Evolutionary conservation across 768 basidiomycete species (phyloP).

Genomic region (Hortiboletus campestris): DNA sequence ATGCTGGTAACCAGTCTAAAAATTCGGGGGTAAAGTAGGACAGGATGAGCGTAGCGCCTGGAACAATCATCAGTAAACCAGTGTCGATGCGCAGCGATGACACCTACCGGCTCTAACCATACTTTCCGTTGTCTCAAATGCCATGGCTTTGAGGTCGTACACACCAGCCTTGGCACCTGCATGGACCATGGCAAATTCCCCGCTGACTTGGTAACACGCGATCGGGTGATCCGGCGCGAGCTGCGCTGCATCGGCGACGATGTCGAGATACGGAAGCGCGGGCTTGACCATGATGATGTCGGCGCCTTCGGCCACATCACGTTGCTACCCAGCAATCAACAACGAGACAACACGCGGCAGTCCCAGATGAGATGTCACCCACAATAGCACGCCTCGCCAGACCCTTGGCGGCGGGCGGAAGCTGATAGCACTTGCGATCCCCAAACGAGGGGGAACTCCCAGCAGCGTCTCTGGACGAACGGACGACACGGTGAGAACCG

Average conservation of each 20-base stretch:
- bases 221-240: slow-evolving; percentile 85
- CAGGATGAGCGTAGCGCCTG: slow-evolving; percentile 86
- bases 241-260: slow-evolving; percentile 83
- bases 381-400: slow-evolving; percentile 93
- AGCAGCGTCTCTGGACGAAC: slow-evolving; percentile 78
- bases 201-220: slow-evolving; percentile 97
- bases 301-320: slow-evolving; percentile 88
- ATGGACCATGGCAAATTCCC: slow-evolving; percentile 96
- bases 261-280: slow-evolving; percentile 92
- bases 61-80: slow-evolving; percentile 6
- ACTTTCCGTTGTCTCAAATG: slow-evolving; percentile 88
- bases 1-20: slow-evolving; percentile 72
- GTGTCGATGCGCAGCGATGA: neutral
- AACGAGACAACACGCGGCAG: neutral
- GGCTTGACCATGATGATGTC: slow-evolving; percentile 99
- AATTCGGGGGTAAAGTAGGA: slow-evolving; percentile 98
- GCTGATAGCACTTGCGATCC: slow-evolving; percentile 96
- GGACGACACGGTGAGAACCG: neutral
- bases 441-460: slow-evolving; percentile 95
- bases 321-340: slow-evolving; percentile 50
- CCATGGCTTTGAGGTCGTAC: slow-evolving; percentile 91
- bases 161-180: slow-evolving; percentile 92
- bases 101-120: slow-evolving; percentile 87
- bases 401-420: slow-evolving; percentile 84
- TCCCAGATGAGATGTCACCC: slow-evolving; percentile 30